Evolutionary conservation across 2,329 filamentous ascomycete genomes (phyloP).

Genomic region (Botrytis squamosa): DNA sequence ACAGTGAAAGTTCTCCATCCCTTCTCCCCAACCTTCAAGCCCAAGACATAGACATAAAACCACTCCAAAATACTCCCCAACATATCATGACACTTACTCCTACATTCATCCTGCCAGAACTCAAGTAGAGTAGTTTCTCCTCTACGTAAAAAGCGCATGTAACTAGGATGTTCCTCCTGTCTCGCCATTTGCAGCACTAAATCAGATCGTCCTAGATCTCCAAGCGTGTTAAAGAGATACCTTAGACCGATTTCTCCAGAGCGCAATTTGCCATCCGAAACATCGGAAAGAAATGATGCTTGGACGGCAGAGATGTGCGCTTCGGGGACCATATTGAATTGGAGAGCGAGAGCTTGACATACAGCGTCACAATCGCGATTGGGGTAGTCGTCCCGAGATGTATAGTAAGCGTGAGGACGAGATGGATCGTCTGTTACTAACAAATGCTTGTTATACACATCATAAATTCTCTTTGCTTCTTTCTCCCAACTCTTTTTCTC

Average conservation of each 20-base stretch:
- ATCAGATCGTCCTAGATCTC: not conserved
- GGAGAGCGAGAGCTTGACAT: not conserved
- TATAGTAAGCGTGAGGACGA: not conserved
- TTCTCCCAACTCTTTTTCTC: not conserved
- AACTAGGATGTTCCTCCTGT: not conserved
- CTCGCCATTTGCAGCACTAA: not conserved
- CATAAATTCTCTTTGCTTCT: not conserved
- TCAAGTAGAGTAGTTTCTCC: constrained; percentile 47
- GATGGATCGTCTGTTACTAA: not conserved
- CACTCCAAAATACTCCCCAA: constrained; percentile 50
- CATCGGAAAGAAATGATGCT: not conserved
- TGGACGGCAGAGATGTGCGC: not conserved
- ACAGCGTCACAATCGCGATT: not conserved
- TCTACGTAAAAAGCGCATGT: constrained; percentile 31
- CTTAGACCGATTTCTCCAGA: not conserved
- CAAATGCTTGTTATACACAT: not conserved
- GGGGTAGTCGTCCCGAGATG: not conserved
- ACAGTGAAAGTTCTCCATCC: not conserved
- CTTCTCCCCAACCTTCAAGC: not conserved
- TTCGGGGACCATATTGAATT: not conserved
- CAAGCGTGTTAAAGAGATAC: not conserved
- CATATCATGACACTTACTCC: constrained; percentile 50
- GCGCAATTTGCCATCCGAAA: not conserved
- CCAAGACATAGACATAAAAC: constrained; percentile 42
- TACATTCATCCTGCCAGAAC: constrained; percentile 47